Base-by-base conservation (phyloP, 345 rosid genomes). In the Pelargonium nanum region DNA sequence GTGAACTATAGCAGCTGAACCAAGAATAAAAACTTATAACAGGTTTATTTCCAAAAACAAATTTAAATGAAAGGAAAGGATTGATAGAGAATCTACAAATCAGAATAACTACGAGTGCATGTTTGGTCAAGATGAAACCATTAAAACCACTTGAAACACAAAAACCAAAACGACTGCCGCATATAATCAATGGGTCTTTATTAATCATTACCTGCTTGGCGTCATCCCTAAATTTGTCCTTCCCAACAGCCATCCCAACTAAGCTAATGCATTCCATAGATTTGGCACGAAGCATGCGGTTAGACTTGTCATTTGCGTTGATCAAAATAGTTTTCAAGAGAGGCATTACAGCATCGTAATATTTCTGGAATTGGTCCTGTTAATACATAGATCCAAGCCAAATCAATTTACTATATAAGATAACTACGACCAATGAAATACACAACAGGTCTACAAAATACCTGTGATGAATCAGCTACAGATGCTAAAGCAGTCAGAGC, bases 161-260 rank as follows among this genome's bases (percentile, higher is more conserved):
- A n/a, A n/a, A n/a, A n/a, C n/a, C n/a, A n/a, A n/a, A n/a, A n/a
- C n/a, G n/a, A n/a, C n/a, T n/a, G n/a, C n/a, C n/a, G n/a, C n/a
- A n/a, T n/a, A n/a, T n/a, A n/a, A n/a, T n/a, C n/a, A n/a, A n/a
- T n/a, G n/a, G n/a, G n/a, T n/a, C n/a, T n/a, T n/a, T n/a, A 17
- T 7, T 15, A 40, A 12, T 8, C 6, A 62, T 26, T 77, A 94
- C 99, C 99, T 94, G 96, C 63, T 88, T 90, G 17, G 99, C 99
- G 58, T 94, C 99, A 57, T 81, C 89, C 78, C 81, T 88, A 69
- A 94, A 94, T 77, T 87, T 94, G 55, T 94, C 96, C 75, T 94
- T 94, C 63, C 99, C 99, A 58, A 94, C 99, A 70, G 99, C 99
- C 99, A 94, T 94, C 65, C 99, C 99, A 73, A 94, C 99, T 63